Percentiles rank a stretch among this genome's conserved stretches.
Conservation (phyloP, 2,329 filamentous ascomycete genomes). For the Cordyceps pruinosa region DNA sequence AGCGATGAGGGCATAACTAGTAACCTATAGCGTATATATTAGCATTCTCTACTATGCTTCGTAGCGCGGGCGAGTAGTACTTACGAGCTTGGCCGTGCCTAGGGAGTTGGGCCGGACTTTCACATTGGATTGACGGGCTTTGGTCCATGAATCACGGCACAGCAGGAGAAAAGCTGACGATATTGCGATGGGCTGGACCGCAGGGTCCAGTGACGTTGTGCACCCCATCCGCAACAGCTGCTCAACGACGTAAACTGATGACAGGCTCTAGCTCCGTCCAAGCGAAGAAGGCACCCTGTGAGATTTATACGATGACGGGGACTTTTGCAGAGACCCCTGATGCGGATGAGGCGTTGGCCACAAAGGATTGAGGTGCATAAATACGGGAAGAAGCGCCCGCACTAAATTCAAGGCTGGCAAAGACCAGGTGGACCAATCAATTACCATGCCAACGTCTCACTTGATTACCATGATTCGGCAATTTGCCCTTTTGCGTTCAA, state of each 20-base stretch:
- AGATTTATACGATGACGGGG: neutral
- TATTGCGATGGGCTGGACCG: neutral
- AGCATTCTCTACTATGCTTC: neutral
- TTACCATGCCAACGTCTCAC: no score
- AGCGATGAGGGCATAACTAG: neutral
- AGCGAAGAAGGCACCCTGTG: neutral
- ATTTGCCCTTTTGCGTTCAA: neutral
- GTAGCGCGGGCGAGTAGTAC: neutral
- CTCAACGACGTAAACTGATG: neutral
- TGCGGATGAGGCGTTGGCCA: neutral
- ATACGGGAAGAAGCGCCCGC: neutral
- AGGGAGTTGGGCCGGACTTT: neutral
- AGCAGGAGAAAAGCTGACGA: neutral
- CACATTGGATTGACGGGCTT: neutral
- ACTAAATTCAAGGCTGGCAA: neutral
- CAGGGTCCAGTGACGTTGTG: neutral
- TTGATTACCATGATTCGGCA: neutral
- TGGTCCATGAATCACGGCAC: neutral
- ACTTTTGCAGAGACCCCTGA: neutral
- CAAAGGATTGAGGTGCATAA: neutral
- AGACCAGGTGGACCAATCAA: no score
- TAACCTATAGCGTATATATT: neutral
- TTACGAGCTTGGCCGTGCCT: neutral
- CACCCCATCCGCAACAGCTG: neutral
- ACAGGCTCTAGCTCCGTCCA: neutral